These are phyloP conservation scores for Pseudopithomyces maydicus DNA, from an alignment of 2,329 filamentous ascomycete genomes.

Conservation along the genomic window DNA sequence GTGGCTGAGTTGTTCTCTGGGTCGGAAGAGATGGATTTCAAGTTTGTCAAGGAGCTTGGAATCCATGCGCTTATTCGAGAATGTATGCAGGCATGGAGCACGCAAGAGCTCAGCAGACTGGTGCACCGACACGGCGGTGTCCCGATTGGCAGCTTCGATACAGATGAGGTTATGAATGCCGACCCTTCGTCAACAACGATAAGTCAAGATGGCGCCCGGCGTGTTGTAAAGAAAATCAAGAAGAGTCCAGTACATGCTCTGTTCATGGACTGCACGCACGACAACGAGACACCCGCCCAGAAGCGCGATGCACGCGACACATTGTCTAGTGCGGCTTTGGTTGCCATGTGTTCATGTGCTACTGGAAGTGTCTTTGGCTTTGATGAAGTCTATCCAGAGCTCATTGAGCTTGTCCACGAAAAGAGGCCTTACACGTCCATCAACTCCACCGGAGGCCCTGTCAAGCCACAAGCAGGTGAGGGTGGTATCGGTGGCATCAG, in stretches of 20 bases:
- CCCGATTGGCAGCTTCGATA: constrained; percentile 95
- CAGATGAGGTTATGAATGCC: constrained; percentile 78
- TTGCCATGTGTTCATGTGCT: constrained; percentile 93
- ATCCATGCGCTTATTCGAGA: constrained; percentile 92
- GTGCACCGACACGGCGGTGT: constrained; percentile 93
- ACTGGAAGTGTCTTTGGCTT: constrained; percentile 98
- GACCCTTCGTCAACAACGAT: constrained; percentile 49
- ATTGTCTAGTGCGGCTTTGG: constrained; percentile 88
- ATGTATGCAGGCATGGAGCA: constrained; percentile 98
- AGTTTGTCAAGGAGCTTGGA: constrained; percentile 92
- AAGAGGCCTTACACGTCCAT: constrained; percentile 80
- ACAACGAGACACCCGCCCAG: constrained; percentile 95
- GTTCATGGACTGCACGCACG: constrained; percentile 99
- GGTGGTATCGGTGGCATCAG: constrained; percentile 89
- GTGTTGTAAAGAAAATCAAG: constrained; percentile 80
- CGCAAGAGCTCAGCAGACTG: constrained; percentile 86
- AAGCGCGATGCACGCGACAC: constrained; percentile 95
- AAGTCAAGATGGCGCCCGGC: constrained; percentile 48
- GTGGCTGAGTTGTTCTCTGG: constrained; percentile 96
- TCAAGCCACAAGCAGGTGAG: constrained; percentile 72
- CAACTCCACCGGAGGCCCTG: constrained; percentile 64
- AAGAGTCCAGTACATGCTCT: constrained; percentile 89
- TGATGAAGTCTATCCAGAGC: constrained; percentile 90
- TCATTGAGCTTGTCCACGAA: constrained; percentile 93
- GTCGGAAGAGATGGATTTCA: constrained; percentile 92